Evolutionary conservation across 345 rosid species (phyloP), one percentile per base, ranked within the genome.

Genomic region (Brassica rapa): DNA sequence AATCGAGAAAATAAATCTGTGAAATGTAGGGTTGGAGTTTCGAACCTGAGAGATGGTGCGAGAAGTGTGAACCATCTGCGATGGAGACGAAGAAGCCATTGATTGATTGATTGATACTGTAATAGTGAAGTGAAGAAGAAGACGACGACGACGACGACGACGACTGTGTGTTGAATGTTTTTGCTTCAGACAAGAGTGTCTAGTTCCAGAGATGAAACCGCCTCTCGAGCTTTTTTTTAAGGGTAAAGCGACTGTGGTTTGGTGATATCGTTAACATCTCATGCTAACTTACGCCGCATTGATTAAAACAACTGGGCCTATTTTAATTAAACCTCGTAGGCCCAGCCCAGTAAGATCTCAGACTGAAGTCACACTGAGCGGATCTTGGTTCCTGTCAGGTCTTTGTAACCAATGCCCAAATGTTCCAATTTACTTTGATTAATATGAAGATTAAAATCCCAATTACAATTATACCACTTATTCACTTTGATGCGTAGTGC

Each of bases 41-140:
- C 73, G 65, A 69, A 89, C 97, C 92, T 82, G 90, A 64, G 77
- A 80, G 33, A 80, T 43, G 76, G 84, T 77, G 76, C 75, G 73
- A 67, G 88, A 81, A 70, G 78, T 43, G 66, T 82, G 84, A 32
- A 86, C 71, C 85, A 73, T 75, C 78, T 87, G 89, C 80, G 85
- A 66, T 23, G 91, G 84, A 77, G 86, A 77, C 2, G 82, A 29
- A 24, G 89, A 83, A 37, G 94, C 94, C 94, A 93, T 89, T 76
- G 74, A 23, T 15, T 37, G 74, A 23, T 15, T 35, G 35, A 16
- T 53, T 53, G 60, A 37, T 65, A 7, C n/a, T 37, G 68, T 16
- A 9, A 60, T 0, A 35, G 70, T 10, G 1, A 19, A 57, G 14
- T 30, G 8, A 67, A 72, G 65, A 70, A 39, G 61, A 46, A 43